A percentile compares a stretch with the other conserved stretches of the same genome.
Conservation (phyloP, 805 yeast species). For the Lipomyces chichibuensis region DNA sequence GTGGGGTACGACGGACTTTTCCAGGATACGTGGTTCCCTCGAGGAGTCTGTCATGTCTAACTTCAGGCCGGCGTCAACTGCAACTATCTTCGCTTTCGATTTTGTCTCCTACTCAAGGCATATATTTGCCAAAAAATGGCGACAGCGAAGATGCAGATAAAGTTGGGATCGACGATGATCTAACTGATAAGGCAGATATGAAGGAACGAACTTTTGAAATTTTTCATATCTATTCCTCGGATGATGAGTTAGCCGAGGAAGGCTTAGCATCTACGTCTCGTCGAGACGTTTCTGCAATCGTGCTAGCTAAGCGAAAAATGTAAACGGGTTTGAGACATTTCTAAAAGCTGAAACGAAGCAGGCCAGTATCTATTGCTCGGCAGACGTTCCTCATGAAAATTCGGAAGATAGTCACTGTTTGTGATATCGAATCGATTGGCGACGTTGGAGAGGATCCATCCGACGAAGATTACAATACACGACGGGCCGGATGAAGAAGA, state of each 20-base stretch:
- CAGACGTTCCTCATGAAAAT: background rate
- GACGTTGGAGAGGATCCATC: background rate
- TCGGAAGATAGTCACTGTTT: background rate
- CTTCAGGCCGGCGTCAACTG: background rate
- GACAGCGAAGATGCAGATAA: background rate
- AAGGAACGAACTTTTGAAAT: background rate
- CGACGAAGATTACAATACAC: background rate
- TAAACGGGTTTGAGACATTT: background rate
- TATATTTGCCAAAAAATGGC: background rate
- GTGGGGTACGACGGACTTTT: background rate
- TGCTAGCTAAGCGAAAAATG: background rate
- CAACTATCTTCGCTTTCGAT: background rate
- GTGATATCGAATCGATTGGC: background rate
- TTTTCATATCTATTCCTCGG: background rate
- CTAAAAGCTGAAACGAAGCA: background rate
- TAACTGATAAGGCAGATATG: background rate
- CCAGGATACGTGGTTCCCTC: background rate
- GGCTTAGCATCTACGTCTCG: background rate
- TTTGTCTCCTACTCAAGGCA: background rate
- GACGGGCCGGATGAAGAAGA: background rate
- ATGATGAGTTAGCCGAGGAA: background rate
- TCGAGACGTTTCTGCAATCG: background rate
- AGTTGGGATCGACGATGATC: background rate
- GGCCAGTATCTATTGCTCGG: background rate
- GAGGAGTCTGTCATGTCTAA: background rate